Base-by-base conservation (phyloP, 2,329 filamentous ascomycete species). In the Aspergillus tubingensis region DNA sequence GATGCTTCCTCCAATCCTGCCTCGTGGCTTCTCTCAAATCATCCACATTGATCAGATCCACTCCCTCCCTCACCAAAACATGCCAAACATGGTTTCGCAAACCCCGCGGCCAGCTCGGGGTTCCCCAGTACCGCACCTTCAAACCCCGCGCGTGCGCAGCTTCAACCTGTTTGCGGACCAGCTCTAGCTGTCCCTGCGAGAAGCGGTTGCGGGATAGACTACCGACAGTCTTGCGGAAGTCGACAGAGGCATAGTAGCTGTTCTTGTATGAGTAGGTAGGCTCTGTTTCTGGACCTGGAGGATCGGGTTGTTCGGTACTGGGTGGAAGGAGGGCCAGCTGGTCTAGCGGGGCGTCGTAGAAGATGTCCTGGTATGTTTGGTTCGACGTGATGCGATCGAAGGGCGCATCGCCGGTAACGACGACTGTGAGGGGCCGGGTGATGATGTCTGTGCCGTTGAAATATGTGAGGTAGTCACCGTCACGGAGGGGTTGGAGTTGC, bases 231-330 rank as follows among this genome's bases (percentile, higher is more conserved):
- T 73, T 68, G 17, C 73, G 75, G 68, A 91, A 88, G 15, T 84
- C 82, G 3, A 82, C 81, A 51, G 84, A 88, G 17, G 88, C 86
- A 72, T 90, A 91, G 74, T 86, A 88, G 3, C 86, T 88, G 71
- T 89, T 91, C 17, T 76, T 75, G 1, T 68, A 59, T 67, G 81
- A 80, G 74, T 83, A 88, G 1, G 41, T n/a, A 0, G 51, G 38
- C 21, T 44, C n/a, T 13, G 15, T 7, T n/a, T 11, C 15, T 2
- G n/a, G 32, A 4, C 11, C 4, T 1, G 41, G 27, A 10, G 4
- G n/a, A 15, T 19, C 5, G 7, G 10, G 5, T 21, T 11, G n/a
- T 3, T 15, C 50, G 6, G 21, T 11, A 15, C 15, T 2, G 10
- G 5, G 4, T 19, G 52, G 10, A 8, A 41, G 38, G 10, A 53